Evolutionary conservation across 306 rosid species (phyloP).

Genomic region (Canavalia gladiata): DNA sequence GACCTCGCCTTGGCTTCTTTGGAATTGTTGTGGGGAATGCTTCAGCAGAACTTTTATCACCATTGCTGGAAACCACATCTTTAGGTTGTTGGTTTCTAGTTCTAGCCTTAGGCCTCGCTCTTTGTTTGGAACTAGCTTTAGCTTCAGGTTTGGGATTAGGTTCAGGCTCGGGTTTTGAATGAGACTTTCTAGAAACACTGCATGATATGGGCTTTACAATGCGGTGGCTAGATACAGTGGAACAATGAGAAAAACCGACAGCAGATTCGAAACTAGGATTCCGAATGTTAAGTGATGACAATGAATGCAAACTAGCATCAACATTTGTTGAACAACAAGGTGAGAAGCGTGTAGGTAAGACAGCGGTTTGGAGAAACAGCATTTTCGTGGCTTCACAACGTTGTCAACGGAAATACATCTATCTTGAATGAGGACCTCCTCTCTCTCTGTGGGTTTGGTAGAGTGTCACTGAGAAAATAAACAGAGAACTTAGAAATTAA

Average conservation of each 20-base stretch:
- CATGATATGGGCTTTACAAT: conserved; percentile 54
- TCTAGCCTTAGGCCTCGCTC: conserved; percentile 25
- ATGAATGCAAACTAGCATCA: conserved; percentile 34
- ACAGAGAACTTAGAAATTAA: not conserved
- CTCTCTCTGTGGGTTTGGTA: not conserved
- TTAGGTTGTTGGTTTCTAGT: conserved; percentile 39
- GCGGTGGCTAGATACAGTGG: conserved; percentile 44
- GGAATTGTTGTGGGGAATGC: conserved; percentile 61
- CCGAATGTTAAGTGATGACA: conserved; percentile 41
- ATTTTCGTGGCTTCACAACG: conserved; percentile 46
- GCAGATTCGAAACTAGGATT: conserved; percentile 33
- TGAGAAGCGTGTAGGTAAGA: conserved; percentile 46
- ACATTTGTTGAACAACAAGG: conserved; percentile 37
- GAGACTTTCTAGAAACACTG: conserved; percentile 55
- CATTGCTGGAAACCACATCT: conserved; percentile 35
- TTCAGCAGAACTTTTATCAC: conserved; percentile 39
- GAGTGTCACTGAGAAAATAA: conserved; percentile 7
- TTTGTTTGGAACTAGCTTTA: conserved; percentile 42
- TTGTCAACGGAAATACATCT: conserved; percentile 24
- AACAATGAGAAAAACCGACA: conserved; percentile 15
- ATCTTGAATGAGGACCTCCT: not conserved
- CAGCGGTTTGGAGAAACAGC: conserved; percentile 53
- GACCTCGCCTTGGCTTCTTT: conserved; percentile 82
- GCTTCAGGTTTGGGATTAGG: conserved; percentile 56
- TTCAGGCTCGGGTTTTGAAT: conserved; percentile 57